Conservation (phyloP, 805 yeast species). For the Kodamaea leandrae region DNA sequence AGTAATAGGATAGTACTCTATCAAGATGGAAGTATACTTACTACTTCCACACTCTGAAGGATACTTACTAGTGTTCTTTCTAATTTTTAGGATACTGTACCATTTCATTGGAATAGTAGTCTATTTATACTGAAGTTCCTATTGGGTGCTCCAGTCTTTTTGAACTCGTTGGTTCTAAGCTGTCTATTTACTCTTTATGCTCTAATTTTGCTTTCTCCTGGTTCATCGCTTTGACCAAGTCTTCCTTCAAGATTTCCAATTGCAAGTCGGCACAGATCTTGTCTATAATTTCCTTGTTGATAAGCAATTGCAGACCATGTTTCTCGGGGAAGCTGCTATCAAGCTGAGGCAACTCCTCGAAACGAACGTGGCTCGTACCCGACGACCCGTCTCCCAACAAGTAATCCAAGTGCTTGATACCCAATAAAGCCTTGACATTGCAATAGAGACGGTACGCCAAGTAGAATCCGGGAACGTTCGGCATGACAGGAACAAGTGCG, state of each 20-base stretch:
- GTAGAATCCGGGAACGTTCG: slow-evolving; percentile 91
- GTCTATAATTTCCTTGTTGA: slow-evolving; percentile 47
- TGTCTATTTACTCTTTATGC: slow-evolving; percentile 13
- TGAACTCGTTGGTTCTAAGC: too few species aligned
- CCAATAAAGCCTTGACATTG: slow-evolving; percentile 73
- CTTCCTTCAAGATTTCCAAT: slow-evolving; percentile 42
- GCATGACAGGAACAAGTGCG: slow-evolving; percentile 78
- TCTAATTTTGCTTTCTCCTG: slow-evolving; percentile 45
- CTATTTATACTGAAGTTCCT: slow-evolving; percentile 3
- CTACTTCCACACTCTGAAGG: too few species aligned
- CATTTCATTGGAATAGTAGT: not conserved
- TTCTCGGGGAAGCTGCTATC: slow-evolving; percentile 24
- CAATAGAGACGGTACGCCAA: slow-evolving; percentile 79
- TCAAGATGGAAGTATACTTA: too few species aligned
- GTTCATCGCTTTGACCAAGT: slow-evolving; percentile 48
- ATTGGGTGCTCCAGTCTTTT: too few species aligned
- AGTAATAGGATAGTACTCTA: too few species aligned
- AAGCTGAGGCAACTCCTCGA: slow-evolving; percentile 18
- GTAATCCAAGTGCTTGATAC: slow-evolving; percentile 64
- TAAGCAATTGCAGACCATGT: slow-evolving; percentile 25
- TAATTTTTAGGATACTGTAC: too few species aligned
- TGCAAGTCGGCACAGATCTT: slow-evolving; percentile 44
- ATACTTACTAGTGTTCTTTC: too few species aligned
- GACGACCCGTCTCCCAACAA: slow-evolving; percentile 39
- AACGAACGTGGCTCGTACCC: slow-evolving; percentile 24